Conservation (phyloP, 139 green algal genomes). For the Chlorella sp. region DNA sequence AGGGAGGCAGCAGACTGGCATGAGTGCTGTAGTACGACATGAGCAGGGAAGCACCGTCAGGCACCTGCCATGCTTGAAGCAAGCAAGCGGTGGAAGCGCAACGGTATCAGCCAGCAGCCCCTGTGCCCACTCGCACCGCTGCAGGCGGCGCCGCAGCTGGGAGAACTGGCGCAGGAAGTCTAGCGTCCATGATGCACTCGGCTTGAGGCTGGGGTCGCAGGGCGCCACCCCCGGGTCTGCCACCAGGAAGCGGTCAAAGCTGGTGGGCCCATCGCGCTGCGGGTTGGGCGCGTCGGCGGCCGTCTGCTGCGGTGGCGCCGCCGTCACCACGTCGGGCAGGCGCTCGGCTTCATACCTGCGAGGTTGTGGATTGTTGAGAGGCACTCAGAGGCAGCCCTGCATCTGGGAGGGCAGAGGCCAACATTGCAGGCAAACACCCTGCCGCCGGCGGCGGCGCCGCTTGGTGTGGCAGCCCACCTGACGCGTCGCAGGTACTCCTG, state of each 20-base stretch:
- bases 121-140: conserved; percentile 19
- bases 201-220: conserved; percentile 22
- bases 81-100: no score
- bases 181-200: conserved; percentile 37
- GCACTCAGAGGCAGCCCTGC: no score
- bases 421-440: neutral
- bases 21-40: neutral
- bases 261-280: neutral
- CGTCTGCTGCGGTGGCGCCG: neutral
- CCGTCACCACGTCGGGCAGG: conserved; percentile 46
- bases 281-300: conserved; percentile 3
- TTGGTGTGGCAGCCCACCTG: conserved; percentile 34
- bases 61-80: neutral
- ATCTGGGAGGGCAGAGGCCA: neutral
- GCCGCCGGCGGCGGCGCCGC: neutral
- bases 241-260: conserved; percentile 9
- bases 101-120: no score
- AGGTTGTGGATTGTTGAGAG: neutral
- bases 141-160: conserved; percentile 29
- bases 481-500: conserved; percentile 69
- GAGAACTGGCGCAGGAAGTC: conserved; percentile 50
- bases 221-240: conserved; percentile 5
- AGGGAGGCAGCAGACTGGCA: neutral
- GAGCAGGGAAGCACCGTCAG: neutral
- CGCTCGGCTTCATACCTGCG: conserved; percentile 51